Percentiles rank a stretch among this genome's conserved stretches.
Evolutionary conservation across 2,329 filamentous ascomycete species (phyloP).

Genomic region (Stachybotrys elegans): DNA sequence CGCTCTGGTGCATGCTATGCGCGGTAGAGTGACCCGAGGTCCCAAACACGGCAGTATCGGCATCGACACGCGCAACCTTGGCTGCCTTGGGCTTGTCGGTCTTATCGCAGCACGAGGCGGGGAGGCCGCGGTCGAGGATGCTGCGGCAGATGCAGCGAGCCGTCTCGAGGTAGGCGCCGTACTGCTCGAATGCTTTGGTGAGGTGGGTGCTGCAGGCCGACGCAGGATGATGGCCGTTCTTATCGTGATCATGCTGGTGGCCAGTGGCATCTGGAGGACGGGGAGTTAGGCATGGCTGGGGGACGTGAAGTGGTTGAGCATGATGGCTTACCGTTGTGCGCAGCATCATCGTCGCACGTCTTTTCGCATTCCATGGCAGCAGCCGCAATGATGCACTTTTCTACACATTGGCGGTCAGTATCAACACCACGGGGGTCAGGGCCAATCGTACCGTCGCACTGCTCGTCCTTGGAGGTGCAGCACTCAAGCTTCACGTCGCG

Average conservation of each 20-base stretch:
- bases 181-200: constrained; percentile 25
- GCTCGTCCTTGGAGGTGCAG: constrained; percentile 20
- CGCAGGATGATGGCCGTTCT: constrained; percentile 16
- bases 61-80: not conserved
- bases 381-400: constrained; percentile 24
- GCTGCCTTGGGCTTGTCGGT: constrained; percentile 9
- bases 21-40: constrained; percentile 3
- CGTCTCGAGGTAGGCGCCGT: constrained; percentile 28
- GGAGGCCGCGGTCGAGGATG: constrained; percentile 21
- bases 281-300: too few species aligned
- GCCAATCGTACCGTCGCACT: constrained; percentile 15
- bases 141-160: constrained; percentile 32
- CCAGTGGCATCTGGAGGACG: constrained; percentile 9
- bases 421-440: constrained; percentile 1
- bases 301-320: too few species aligned
- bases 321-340: not conserved
- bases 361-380: constrained; percentile 25
- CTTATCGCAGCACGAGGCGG: constrained; percentile 20
- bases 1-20: constrained; percentile 6
- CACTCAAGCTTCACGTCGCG: constrained; percentile 14
- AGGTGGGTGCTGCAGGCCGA: constrained; percentile 27
- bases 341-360: constrained; percentile 17
- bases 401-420: constrained; percentile 9
- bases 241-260: constrained; percentile 21
- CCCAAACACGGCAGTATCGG: not conserved